Percentiles rank a stretch among this genome's conserved stretches.
phyloP scores from a whole-genome alignment of 208 protist genomes.

The Balamuthia mandrillaris region DNA sequence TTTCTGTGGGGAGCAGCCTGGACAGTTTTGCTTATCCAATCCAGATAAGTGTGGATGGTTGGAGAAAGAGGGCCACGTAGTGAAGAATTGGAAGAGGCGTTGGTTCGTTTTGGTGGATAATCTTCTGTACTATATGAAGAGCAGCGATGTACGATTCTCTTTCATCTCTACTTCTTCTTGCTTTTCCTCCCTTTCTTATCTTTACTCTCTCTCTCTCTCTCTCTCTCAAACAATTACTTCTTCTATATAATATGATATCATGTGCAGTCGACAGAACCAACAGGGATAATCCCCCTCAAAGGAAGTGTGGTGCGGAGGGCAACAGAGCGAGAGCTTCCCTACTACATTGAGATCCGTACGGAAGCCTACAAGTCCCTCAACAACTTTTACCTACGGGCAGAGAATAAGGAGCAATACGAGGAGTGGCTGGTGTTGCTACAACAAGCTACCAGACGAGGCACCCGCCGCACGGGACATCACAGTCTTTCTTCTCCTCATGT shows the following conservation, averaged over 20 bases:
- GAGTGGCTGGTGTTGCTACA: not conserved
- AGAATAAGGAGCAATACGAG: not conserved
- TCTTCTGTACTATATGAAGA: constrained; percentile 25
- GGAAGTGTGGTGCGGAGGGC: constrained; percentile 27
- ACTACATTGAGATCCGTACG: constrained; percentile 12
- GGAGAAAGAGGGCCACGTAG: constrained; percentile 27
- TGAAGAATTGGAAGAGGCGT: constrained; percentile 13
- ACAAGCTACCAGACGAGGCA: not conserved
- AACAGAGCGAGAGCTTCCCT: not conserved
- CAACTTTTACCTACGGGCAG: not conserved
- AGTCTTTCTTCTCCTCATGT: too few species aligned
- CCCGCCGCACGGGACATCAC: too few species aligned
- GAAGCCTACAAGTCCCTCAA: constrained; percentile 11
- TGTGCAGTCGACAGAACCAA: not conserved
- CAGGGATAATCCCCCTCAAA: not conserved
- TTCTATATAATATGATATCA: not conserved
- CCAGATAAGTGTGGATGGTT: constrained; percentile 8
- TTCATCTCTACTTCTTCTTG: not conserved
- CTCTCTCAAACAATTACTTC: not conserved
- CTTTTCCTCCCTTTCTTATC: not conserved
- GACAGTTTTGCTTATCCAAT: constrained; percentile 15
- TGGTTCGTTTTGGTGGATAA: constrained; percentile 27
- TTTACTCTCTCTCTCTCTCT: not conserved
- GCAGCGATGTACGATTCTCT: not conserved
- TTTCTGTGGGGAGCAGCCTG: not conserved